Evolutionary conservation across 1,284 basidiomycete genomes (phyloP), one percentile per base, ranked within the genome.

Genomic region (Anthracocystis panici-leucophaei): DNA sequence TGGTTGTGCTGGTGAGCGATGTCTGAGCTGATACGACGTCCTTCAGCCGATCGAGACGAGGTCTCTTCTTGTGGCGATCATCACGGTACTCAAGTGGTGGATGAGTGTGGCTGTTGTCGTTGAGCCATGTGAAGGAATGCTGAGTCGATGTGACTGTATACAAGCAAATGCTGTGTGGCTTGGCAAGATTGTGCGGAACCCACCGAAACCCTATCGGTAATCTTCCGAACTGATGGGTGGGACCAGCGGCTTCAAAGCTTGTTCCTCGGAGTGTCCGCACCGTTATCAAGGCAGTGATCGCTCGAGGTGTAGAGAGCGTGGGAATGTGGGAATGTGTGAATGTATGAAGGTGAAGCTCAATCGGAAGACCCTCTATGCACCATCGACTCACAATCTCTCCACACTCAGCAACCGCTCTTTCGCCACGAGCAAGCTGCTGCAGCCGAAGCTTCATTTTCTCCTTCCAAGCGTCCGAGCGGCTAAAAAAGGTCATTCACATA

Each of bases 71-170:
- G 44, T 21, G 27, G 20, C 8, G 23, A 27, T 46, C 23, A 16
- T 46, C 5, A 18, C 25, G 44, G 16, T 5, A 12, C 14, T 6
- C 16, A 42, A 20, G 20, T 14, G n/a, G 6, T 20, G 41, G 20
- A 42, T 2, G 40, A 16, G 23, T 5, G 11, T 27, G 11, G 21
- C 10, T 45, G 42, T 21, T 23, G 8, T 25, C 2, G 10, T 27
- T 16, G 44, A 46, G 25, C 14, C 20, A 46, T 23, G 5, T 10
- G 20, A 16, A 18, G 29, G 29, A 21, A 55, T 20, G 40, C 50
- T 52, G 50, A 33, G 44, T 42, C n/a, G 23, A 10, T 40, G 57
- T 50, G 57, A 42, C 27, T 41, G 48, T 58, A 44, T 50, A 33
- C 33, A 40, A n/a, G 35, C 27, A 42, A 23, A 9, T 5, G 29